phyloP scores from a whole-genome alignment of 495 filamentous ascomycete genomes.

The Hypoxylon rickii region DNA sequence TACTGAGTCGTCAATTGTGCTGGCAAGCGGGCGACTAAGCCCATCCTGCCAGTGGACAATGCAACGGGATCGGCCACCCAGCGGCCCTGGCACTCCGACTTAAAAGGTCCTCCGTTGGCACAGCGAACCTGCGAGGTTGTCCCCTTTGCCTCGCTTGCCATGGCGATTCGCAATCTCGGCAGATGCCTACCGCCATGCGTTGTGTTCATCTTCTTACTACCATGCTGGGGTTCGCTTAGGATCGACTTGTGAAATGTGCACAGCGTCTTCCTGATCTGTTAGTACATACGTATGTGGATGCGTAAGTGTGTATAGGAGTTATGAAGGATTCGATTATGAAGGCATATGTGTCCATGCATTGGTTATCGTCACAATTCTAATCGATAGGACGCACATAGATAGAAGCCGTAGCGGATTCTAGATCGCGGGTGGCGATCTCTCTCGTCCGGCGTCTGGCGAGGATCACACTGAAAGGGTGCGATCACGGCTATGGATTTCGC shows the following conservation, averaged over 20 bases:
- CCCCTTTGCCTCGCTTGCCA: conserved; percentile 7
- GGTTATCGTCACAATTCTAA: no score
- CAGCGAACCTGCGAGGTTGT: no score
- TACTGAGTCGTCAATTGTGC: conserved; percentile 34
- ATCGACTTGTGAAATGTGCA: conserved; percentile 10
- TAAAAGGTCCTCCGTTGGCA: conserved; percentile 18
- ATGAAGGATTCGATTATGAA: conserved; percentile 9
- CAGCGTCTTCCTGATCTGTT: conserved; percentile 5
- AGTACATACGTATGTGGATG: no score
- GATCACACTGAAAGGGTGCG: no score
- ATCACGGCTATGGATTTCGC: no score
- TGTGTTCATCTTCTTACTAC: conserved; percentile 7
- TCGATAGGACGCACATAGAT: no score
- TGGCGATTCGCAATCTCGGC: conserved; percentile 21
- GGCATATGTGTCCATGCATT: background rate
- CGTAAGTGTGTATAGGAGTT: no score
- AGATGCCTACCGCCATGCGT: conserved; percentile 24
- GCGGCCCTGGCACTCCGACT: conserved; percentile 29
- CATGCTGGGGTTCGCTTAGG: background rate
- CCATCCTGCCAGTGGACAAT: conserved; percentile 28
- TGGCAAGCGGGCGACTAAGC: conserved; percentile 18
- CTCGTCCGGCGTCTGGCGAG: no score
- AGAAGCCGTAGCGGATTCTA: no score
- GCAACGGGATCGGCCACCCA: conserved; percentile 26
- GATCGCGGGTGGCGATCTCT: no score